Evolutionary conservation across 805 yeast genomes (phyloP).

Genomic region (Torulaspora maleeae): DNA sequence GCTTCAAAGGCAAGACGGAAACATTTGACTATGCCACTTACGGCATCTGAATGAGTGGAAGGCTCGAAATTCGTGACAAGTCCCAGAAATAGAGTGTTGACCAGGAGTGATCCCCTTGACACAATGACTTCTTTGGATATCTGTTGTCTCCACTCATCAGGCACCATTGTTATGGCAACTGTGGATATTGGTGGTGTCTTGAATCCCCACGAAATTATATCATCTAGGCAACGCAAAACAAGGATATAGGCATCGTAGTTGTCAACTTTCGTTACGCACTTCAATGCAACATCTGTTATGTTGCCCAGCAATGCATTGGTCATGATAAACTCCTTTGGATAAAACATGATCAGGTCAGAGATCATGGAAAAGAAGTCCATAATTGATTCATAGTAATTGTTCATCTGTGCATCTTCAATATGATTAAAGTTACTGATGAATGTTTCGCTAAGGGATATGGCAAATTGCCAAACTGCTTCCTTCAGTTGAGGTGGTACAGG

Average conservation of each 20-base stretch:
- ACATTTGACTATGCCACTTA: constrained; percentile 63
- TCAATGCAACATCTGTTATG: constrained; percentile 54
- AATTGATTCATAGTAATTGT: constrained; percentile 49
- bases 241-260: constrained; percentile 69
- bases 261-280: constrained; percentile 46
- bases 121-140: constrained; percentile 45
- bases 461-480: constrained; percentile 67
- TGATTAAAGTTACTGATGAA: constrained; percentile 46
- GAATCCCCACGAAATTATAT: constrained; percentile 79
- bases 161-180: constrained; percentile 46
- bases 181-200: constrained; percentile 75
- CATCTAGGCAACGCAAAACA: constrained; percentile 72
- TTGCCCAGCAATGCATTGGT: constrained; percentile 44
- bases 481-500: constrained; percentile 41
- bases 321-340: constrained; percentile 38
- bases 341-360: constrained; percentile 71
- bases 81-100: constrained; percentile 55
- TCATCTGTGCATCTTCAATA: constrained; percentile 19
- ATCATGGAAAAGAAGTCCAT: constrained; percentile 86
- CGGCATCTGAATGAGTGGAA: constrained; percentile 68
- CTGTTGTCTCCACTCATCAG: constrained; percentile 49
- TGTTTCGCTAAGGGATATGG: constrained; percentile 57
- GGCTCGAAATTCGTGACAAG: constrained; percentile 65
- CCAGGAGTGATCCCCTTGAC: constrained; percentile 52
- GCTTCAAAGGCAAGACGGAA: constrained; percentile 50